Base-by-base conservation (phyloP, 2,329 filamentous ascomycete species). In the Gnomoniopsis smithogilvyi region DNA sequence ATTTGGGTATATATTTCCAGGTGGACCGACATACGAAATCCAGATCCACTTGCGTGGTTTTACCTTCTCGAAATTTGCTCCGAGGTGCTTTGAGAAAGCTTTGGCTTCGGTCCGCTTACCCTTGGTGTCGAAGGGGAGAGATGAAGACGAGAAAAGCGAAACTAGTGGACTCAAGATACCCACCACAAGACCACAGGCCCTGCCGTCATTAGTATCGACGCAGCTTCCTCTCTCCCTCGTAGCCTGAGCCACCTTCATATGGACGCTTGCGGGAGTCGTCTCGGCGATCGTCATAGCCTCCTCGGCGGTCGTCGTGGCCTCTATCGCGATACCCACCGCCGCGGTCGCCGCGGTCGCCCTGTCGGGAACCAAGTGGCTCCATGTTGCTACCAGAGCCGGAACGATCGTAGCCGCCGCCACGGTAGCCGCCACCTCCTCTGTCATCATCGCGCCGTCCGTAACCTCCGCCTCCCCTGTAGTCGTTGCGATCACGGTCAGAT, bases 211-310 rank as follows among this genome's bases (percentile, higher is more conserved):
- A 87, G 75, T 88, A 88, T 64, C 85, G 83, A 64, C 85, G 84
- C 63, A 87, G 70, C 73, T 88, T 88, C 60, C 83, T 75, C 52
- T 85, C 83, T 73, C 96, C 93, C 70, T 96, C 92, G 76, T 93
- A 88, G 65, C 85, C 83, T 22, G 61, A 61, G 71, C 87, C 87
- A 69, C 89, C 89, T 54, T 96, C 92, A 74, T 90, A 92, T 54
- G 86, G 81, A 71, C 88, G 85, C 80, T 90, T 83, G 71, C 84
- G 74, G 74, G 76, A 79, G 65, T 84, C 82, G 65, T 86, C 83
- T 41, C 80, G 76, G 58, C 47, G 62, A 69, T 45, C 41, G 17
- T 45, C 41, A 45, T 19, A 45, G 19, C 41, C 41, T 3, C 62
- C 72, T 73, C 68, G 81, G 73, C 73, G 43, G 60, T 63, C 59